Conservation (phyloP, 2,329 filamentous ascomycete genomes). For the Trichoderma afroharzianum region DNA sequence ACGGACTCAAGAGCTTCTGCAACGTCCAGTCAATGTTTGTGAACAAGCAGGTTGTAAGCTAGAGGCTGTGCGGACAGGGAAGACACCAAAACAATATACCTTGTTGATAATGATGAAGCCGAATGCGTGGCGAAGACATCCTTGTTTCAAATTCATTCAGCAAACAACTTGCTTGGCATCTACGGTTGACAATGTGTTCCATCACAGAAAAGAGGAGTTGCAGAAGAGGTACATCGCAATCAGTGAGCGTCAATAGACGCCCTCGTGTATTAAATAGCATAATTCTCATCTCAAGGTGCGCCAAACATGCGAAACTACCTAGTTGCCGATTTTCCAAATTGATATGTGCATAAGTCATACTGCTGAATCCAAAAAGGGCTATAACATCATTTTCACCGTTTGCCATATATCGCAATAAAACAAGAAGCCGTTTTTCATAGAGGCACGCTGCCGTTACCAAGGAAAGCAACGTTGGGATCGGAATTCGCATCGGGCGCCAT, state of each 20-base stretch:
- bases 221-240: background rate
- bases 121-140: background rate
- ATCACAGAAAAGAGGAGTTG: background rate
- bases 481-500: background rate
- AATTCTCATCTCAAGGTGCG: background rate
- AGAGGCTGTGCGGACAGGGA: background rate
- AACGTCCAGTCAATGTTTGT: conserved; percentile 6
- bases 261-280: background rate
- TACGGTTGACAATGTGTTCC: background rate
- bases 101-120: background rate
- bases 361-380: background rate
- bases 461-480: conserved; percentile 6
- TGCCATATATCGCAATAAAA: background rate
- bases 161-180: background rate
- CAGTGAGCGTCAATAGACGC: background rate
- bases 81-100: background rate
- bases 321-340: background rate
- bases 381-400: background rate
- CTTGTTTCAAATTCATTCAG: background rate
- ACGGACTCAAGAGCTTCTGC: conserved; percentile 9
- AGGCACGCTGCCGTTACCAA: background rate
- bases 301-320: background rate
- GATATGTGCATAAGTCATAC: background rate
- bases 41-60: background rate
- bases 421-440: background rate